These are phyloP conservation scores for Sistotremastrum suecicum DNA, from an alignment of 768 basidiomycete genomes.

Conservation along the genomic window DNA sequence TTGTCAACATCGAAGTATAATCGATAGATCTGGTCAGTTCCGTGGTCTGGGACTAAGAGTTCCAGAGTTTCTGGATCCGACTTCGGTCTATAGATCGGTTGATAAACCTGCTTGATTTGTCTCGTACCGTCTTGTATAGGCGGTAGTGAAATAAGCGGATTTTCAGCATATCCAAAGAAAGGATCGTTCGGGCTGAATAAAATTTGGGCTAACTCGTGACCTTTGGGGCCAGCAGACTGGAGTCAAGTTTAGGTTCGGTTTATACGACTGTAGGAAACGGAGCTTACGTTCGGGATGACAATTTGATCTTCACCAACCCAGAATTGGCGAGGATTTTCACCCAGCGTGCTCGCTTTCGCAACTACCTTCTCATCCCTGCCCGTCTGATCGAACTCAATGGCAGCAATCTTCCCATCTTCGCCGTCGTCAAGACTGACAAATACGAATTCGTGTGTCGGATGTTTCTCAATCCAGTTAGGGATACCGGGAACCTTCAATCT, in stretches of 20 bases:
- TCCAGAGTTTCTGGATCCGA: conserved; percentile 56
- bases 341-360: conserved; percentile 36
- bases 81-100: conserved; percentile 42
- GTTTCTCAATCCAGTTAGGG: conserved; percentile 67
- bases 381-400: conserved; percentile 39
- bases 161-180: conserved; percentile 37
- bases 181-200: conserved; percentile 43
- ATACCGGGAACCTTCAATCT: conserved; percentile 41
- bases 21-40: conserved; percentile 55
- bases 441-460: conserved; percentile 44
- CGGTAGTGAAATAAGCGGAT: conserved; percentile 29
- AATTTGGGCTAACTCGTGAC: conserved; percentile 47
- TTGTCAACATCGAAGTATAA: conserved; percentile 26
- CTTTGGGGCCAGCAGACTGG: no score
- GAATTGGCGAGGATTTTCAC: conserved; percentile 51
- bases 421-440: conserved; percentile 56
- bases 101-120: no score
- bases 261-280: neutral
- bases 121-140: conserved; percentile 20
- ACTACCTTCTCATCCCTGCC: conserved; percentile 39
- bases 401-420: conserved; percentile 51
- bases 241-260: no score
- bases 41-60: conserved; percentile 63
- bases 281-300: conserved; percentile 56
- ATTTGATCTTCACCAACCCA: conserved; percentile 42